Evolutionary conservation across 2,329 filamentous ascomycete genomes (phyloP), one percentile per base, ranked within the genome.

Genomic region (Chaetomiaceae sp.): DNA sequence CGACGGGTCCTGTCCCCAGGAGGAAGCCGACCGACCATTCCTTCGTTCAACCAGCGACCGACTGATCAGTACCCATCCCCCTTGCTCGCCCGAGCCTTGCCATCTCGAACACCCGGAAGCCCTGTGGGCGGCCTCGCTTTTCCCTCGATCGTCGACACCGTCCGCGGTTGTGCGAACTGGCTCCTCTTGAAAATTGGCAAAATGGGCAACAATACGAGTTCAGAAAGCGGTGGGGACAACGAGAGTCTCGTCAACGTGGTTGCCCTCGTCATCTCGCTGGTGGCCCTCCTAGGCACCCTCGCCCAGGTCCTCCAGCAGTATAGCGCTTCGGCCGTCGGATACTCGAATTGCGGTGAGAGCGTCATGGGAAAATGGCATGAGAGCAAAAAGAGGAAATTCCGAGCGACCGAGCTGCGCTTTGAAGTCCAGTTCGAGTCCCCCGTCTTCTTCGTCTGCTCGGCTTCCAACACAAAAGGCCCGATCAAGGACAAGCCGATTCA

Each of bases 231-330:
- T 37, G 44, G 45, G 8, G 47, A 59, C n/a, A 44, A 57, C n/a
- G 53, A 62, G 18, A 54, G 61, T 27, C 58, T 66, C 10, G 66
- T 77, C 38, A 73, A 74, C 55, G 57, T 68, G 20, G 72, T 73
- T 20, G 76, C 76, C 37, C 67, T 79, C 27, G 62, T 75, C 30
- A 65, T 79, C 34, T 78, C 76, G 5, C 61, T 77, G 7, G 65
- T 79, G 6, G 76, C 76, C 14, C 62, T 79, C 3, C 44, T 68
- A 8, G 73, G 73, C 1, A 74, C 75, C 1, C 61, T 72, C 10
- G 67, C 76, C 56, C 76, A 79, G 58, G 73, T 77, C 9, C 61
- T 75, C 27, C 76, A 78, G 56, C 76, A 79, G 54, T 78, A 78
- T 64, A 71, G 71, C 20, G 70, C 75, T 0, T 77, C 76, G 9